phyloP scores from a whole-genome alignment of 805 yeast species.

The Lipomyces yamadae region DNA sequence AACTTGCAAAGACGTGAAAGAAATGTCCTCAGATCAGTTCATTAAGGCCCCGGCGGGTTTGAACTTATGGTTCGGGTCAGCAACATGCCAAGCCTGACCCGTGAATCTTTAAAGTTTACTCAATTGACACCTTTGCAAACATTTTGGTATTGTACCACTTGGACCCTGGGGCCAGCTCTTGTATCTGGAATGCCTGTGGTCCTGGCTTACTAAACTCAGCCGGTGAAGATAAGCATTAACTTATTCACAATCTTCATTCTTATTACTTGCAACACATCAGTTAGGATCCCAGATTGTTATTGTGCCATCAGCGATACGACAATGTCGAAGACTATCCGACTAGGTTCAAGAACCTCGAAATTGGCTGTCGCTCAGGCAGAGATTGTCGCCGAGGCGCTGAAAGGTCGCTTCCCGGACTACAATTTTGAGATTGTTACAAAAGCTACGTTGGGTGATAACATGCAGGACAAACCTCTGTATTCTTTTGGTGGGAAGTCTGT shows the following conservation, averaged over 20 bases:
- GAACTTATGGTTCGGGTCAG: background rate
- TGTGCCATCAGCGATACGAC: background rate
- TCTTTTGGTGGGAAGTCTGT: constrained; percentile 94
- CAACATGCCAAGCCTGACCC: background rate
- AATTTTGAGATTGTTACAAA: constrained; percentile 78
- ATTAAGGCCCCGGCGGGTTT: too few relatives aligned
- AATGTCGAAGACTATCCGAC: constrained; percentile 17
- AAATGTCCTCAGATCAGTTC: background rate
- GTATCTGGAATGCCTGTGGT: too few relatives aligned
- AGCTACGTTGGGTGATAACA: constrained; percentile 88
- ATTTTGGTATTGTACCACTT: too few relatives aligned
- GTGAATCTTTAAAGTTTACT: too few relatives aligned
- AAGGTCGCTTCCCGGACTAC: constrained; percentile 63
- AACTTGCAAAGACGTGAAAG: too few relatives aligned
- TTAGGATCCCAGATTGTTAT: background rate
- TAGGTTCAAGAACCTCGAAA: constrained; percentile 89
- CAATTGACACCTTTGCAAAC: too few relatives aligned
- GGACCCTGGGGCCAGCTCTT: too few relatives aligned
- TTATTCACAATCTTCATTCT: background rate
- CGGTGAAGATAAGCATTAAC: background rate
- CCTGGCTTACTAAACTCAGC: too few relatives aligned
- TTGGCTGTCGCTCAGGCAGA: constrained; percentile 88
- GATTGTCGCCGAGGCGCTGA: constrained; percentile 66
- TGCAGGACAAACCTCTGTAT: constrained; percentile 81
- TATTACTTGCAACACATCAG: background rate